Base-by-base conservation (phyloP, 2,329 filamentous ascomycete genomes). In the Endoconidiophora polonica region DNA sequence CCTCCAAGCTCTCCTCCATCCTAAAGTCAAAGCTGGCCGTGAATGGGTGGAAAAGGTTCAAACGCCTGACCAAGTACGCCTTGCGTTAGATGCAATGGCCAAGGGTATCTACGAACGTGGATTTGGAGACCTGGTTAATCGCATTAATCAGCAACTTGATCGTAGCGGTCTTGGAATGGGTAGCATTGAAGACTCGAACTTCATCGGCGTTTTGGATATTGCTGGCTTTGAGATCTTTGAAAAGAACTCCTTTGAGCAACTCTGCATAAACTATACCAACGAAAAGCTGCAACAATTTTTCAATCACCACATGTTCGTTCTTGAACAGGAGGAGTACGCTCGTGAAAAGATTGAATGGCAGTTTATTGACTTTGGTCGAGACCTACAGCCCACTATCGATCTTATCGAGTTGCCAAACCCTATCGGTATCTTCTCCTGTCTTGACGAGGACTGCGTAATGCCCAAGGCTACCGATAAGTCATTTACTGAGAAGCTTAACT, bases 261-360 rank as follows among this genome's bases (percentile, higher is more conserved):
- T 98, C 4, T 98, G 91, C 69, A 98, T 98, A 73, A 98, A 98
- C 66, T 98, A 98, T 66, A 96, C 93, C 54, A 98, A 98, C 66
- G 91, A 98, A 65, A 98, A 95, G 64, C 77, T 98, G 5, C 91
- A 98, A 61, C 91, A 98, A 58, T 98, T 98, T 65, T 98, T 98
- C 75, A 98, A 98, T 60, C 91, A 98, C 62, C 93, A 98, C 69
- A 98, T 98, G 91, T 98, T 98, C 61, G 91, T 98, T 7, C 72
- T 98, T 5, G 91, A 98, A 62, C 91, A 98, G 60, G 91, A 98
- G 63, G 91, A 98, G 63, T 98, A 98, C 63, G 88, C 91, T 6
- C 74, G 90, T 44, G 91, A 98, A 62, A 86, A 95, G 64, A 98
- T 98, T 57, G 91, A 98, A 66, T 98, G 91, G 91, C 87, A 96